Evolutionary conservation across 257 asterid species (phyloP).

Genomic region (Solanum arcanum): DNA sequence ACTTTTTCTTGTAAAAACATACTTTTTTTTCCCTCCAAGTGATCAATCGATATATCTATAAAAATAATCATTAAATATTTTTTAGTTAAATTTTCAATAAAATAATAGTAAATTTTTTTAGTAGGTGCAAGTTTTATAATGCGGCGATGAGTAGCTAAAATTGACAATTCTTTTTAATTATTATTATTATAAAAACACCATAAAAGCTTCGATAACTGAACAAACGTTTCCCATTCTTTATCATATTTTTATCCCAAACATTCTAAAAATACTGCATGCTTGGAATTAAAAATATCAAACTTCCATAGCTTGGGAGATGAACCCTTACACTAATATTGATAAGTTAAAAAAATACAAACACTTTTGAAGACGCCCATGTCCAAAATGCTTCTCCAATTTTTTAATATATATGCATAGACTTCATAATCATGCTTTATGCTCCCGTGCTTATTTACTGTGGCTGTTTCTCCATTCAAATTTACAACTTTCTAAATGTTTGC

Average conservation of each 20-base stretch:
- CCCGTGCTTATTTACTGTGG: slow-evolving; percentile 17
- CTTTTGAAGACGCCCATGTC: slow-evolving; percentile 2
- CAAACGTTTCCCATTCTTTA: not conserved
- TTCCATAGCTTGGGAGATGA: slow-evolving; percentile 3
- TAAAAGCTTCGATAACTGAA: not conserved
- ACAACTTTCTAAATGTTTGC: not conserved
- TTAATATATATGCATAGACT: slow-evolving; percentile 9
- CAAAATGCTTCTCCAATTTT: not conserved
- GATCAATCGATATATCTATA: not conserved
- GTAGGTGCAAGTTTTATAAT: not conserved
- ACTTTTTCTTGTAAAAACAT: not conserved
- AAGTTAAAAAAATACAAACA: not conserved
- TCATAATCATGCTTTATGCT: slow-evolving; percentile 29
- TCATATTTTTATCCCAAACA: not conserved
- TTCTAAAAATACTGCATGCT: slow-evolving; percentile 11
- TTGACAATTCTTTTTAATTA: not conserved
- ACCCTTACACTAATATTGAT: not conserved
- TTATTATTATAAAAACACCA: not conserved
- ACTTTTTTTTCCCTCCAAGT: not conserved
- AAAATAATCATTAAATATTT: too few relatives aligned
- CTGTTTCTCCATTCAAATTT: slow-evolving; percentile 5
- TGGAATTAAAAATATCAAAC: slow-evolving; percentile 7
- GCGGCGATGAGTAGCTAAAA: not conserved
- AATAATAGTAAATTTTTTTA: not conserved
- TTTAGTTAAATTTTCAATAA: too few relatives aligned